These are phyloP conservation scores for Corymbia citriodora DNA, from an alignment of 441 rosid species.

Conservation along the genomic window DNA sequence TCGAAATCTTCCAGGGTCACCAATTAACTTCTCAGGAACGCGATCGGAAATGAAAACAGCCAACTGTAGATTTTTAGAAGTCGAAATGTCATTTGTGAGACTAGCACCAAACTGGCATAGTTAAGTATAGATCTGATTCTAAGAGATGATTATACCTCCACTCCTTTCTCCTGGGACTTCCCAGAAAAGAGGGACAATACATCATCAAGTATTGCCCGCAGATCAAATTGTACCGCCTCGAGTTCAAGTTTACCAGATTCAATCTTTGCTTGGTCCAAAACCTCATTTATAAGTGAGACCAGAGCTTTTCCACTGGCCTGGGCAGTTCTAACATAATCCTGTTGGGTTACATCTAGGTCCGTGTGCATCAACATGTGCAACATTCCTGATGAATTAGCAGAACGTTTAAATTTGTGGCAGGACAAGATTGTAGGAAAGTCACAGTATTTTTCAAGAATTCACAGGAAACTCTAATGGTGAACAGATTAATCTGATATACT, in stretches of 20 bases:
- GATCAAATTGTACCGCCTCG: conserved; percentile 73
- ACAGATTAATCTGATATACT: conserved; percentile 19
- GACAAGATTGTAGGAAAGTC: not conserved
- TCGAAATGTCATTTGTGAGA: not conserved
- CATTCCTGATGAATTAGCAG: conserved; percentile 55
- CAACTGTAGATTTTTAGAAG: conserved; percentile 39
- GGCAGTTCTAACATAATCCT: conserved; percentile 82
- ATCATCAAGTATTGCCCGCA: conserved; percentile 76
- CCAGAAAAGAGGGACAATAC: conserved; percentile 89
- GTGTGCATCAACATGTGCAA: conserved; percentile 87
- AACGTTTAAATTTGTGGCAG: not conserved
- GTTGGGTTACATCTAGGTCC: conserved; percentile 79
- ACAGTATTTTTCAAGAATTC: not conserved
- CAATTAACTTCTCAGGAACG: conserved; percentile 74
- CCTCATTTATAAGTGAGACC: conserved; percentile 82
- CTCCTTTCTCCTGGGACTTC: conserved; percentile 77
- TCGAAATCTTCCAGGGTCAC: conserved; percentile 90
- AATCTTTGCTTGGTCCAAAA: conserved; percentile 92
- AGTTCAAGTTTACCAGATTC: conserved; percentile 97
- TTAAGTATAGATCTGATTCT: not conserved
- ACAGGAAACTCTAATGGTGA: not conserved
- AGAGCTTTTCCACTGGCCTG: conserved; percentile 91
- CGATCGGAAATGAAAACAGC: conserved; percentile 79
- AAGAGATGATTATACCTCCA: conserved; percentile 52
- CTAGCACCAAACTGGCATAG: not conserved